Conservation (phyloP, 169 alveolate species). For the Plasmodium gallinaceum region DNA sequence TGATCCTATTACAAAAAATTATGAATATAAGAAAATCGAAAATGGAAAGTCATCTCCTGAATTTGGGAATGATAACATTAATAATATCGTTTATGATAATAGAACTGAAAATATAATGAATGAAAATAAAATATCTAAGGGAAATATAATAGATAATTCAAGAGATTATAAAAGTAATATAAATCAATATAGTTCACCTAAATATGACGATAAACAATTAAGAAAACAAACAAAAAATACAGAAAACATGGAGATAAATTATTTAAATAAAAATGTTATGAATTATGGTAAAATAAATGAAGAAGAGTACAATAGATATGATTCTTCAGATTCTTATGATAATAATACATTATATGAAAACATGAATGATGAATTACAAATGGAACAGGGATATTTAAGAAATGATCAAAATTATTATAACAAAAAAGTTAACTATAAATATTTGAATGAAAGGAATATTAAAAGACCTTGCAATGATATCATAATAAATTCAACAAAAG, state of each 20-base stretch:
- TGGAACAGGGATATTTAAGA: constrained; percentile 33
- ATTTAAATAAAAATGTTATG: constrained; percentile 13
- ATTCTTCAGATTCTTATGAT: constrained; percentile 27
- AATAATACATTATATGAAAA: constrained; percentile 37
- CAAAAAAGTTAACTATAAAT: constrained; percentile 30
- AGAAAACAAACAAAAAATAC: constrained; percentile 41
- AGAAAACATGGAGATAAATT: constrained; percentile 28
- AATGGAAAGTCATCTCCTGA: constrained; percentile 3
- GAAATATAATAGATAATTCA: constrained; percentile 14
- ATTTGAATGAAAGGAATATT: constrained; percentile 20
- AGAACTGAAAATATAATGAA: constrained; percentile 2
- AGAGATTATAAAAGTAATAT: constrained; percentile 19
- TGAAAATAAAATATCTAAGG: constrained; percentile 22
- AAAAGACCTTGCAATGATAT: constrained; percentile 47
- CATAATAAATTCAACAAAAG: constrained; percentile 20
- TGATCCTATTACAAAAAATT: constrained; percentile 15
- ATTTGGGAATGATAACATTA: constrained; percentile 16
- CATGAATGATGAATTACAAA: constrained; percentile 14
- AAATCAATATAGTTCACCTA: constrained; percentile 12
- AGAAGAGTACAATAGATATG: constrained; percentile 26
- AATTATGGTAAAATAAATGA: constrained; percentile 29
- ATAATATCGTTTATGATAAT: constrained; percentile 3
- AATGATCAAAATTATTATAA: constrained; percentile 19
- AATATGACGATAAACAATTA: constrained; percentile 12
- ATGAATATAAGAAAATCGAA: constrained; percentile 28